Evolutionary conservation across 2,329 filamentous ascomycete species (phyloP).

Genomic region (Neopestalotiopsis sp.): DNA sequence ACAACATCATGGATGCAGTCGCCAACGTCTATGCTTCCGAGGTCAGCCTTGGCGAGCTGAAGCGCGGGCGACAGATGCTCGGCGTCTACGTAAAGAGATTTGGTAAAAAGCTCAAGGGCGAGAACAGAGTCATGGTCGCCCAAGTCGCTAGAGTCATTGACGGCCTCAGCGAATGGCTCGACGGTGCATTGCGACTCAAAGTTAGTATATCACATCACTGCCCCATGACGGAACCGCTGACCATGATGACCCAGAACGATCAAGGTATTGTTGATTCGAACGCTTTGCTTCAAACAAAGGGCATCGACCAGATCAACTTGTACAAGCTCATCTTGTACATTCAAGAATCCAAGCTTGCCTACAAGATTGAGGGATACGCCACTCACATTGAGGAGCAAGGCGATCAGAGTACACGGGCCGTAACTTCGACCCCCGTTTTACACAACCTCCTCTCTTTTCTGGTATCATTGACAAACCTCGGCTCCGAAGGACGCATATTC

Average conservation of each 20-base stretch:
- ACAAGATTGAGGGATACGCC: slow-evolving; percentile 92
- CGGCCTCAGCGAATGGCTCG: slow-evolving; percentile 75
- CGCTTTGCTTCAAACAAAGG: slow-evolving; percentile 79
- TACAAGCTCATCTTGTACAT: slow-evolving; percentile 88
- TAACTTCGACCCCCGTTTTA: slow-evolving; percentile 57
- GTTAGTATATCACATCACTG: slow-evolving; percentile 34
- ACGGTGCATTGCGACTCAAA: slow-evolving; percentile 54
- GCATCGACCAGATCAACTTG: slow-evolving; percentile 93
- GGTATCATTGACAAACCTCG: slow-evolving; percentile 83
- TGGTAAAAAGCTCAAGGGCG: slow-evolving; percentile 85
- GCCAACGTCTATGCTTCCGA: slow-evolving; percentile 84
- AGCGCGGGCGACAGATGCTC: slow-evolving; percentile 75
- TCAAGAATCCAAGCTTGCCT: slow-evolving; percentile 88
- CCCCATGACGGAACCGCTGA: not conserved
- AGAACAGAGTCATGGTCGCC: slow-evolving; percentile 89
- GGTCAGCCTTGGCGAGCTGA: slow-evolving; percentile 75
- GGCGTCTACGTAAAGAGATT: slow-evolving; percentile 86
- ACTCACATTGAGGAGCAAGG: slow-evolving; percentile 62
- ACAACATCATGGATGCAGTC: slow-evolving; percentile 97
- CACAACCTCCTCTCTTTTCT: slow-evolving; percentile 69
- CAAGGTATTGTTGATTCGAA: slow-evolving; percentile 76
- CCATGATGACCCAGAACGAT: slow-evolving; percentile 37
- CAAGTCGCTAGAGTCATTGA: slow-evolving; percentile 85
- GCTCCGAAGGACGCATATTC: slow-evolving; percentile 71
- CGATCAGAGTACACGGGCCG: slow-evolving; percentile 29